A percentile compares a stretch with the other conserved stretches of the same genome.
phyloP scores from a whole-genome alignment of 371 early-diverging fungal species.

The Mortierella sp. region DNA sequence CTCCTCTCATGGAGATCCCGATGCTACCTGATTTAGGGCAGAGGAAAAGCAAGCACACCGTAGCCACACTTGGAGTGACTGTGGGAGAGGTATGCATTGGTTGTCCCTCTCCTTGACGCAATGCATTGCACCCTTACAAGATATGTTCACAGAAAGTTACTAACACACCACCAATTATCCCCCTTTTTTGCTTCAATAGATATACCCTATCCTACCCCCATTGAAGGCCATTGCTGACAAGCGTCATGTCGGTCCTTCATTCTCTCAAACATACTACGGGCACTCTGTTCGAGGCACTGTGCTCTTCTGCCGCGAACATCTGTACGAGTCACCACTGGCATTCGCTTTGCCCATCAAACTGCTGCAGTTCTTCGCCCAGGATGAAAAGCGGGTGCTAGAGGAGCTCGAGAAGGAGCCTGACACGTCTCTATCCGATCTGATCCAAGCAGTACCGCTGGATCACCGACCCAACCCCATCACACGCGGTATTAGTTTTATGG shows the following conservation, averaged over 20 bases:
- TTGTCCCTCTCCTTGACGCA: too few relatives aligned
- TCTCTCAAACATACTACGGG: slow-evolving; percentile 53
- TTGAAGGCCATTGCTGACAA: slow-evolving; percentile 29
- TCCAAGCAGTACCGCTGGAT: slow-evolving; percentile 49
- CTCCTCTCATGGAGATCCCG: slow-evolving; percentile 33
- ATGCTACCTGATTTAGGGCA: slow-evolving; percentile 21
- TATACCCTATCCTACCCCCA: slow-evolving; percentile 24
- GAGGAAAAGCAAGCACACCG: slow-evolving; percentile 48
- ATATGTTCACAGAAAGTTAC: background rate
- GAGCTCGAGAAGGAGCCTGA: slow-evolving; percentile 44
- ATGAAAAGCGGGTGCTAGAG: slow-evolving; percentile 42
- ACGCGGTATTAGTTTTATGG: slow-evolving; percentile 47
- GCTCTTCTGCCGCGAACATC: slow-evolving; percentile 45
- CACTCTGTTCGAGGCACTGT: slow-evolving; percentile 41
- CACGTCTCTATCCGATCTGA: slow-evolving; percentile 42
- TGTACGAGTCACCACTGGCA: slow-evolving; percentile 51
- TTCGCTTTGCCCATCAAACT: slow-evolving; percentile 44
- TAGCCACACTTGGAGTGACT: slow-evolving; percentile 32
- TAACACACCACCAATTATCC: background rate
- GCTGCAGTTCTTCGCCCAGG: slow-evolving; percentile 43
- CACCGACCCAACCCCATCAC: slow-evolving; percentile 49
- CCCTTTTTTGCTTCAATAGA: slow-evolving; percentile 11
- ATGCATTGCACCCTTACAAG: background rate
- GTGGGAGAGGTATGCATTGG: slow-evolving; percentile 42
- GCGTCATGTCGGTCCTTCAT: slow-evolving; percentile 32